Evolutionary conservation across 441 rosid genomes (phyloP).

Genomic region (Geranium incanum): DNA sequence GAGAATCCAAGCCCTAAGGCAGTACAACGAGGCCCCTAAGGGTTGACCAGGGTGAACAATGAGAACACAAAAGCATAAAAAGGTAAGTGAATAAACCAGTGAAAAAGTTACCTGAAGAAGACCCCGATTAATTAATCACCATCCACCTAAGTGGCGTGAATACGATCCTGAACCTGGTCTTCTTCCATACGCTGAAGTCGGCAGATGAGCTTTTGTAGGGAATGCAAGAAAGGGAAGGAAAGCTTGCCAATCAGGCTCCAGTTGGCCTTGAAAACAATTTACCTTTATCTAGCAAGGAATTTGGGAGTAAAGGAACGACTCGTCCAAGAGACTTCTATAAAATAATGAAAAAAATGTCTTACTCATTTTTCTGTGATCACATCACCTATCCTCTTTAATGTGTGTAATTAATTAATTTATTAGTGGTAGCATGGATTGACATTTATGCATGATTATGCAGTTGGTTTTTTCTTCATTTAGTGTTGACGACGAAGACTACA

Average conservation of each 20-base stretch:
- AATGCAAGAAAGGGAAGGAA: neutral
- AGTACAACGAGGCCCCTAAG: too few species aligned
- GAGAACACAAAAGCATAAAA: too few species aligned
- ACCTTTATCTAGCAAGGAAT: neutral
- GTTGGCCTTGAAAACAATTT: neutral
- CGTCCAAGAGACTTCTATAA: neutral
- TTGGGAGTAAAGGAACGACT: neutral
- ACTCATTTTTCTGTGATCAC: neutral
- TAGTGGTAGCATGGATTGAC: neutral
- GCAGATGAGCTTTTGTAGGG: neutral
- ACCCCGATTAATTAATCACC: too few species aligned
- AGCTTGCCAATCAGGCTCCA: neutral
- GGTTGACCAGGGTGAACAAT: too few species aligned
- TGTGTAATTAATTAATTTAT: neutral
- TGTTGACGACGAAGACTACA: constrained; percentile 72
- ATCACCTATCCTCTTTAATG: neutral
- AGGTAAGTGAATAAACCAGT: too few species aligned
- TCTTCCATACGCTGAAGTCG: too few species aligned
- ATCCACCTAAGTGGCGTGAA: too few species aligned
- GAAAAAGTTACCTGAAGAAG: too few species aligned
- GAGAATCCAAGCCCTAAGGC: too few species aligned
- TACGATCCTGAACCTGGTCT: too few species aligned
- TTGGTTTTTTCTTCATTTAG: constrained; percentile 81
- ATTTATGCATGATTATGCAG: constrained; percentile 37
- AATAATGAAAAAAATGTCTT: neutral